Evolutionary conservation across 1,284 basidiomycete genomes (phyloP).

Genomic region (Malassezia nana): DNA sequence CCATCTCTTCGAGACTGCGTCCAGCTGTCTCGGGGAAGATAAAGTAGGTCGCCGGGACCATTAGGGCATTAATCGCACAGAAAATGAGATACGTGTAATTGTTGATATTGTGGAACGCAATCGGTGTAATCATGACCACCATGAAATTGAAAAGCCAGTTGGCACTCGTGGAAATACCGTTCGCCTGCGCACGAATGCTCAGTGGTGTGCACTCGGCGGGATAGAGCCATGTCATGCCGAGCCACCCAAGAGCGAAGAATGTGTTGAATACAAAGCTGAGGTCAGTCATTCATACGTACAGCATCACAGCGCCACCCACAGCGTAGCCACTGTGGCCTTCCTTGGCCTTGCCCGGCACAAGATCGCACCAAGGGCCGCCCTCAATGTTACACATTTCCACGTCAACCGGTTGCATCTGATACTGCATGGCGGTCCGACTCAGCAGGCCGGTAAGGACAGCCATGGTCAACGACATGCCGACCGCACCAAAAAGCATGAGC

Average conservation of each 20-base stretch:
- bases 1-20: conserved; percentile 41
- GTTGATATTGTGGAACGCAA: conserved; percentile 24
- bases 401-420: neutral
- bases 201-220: conserved; percentile 46
- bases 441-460: conserved; percentile 23
- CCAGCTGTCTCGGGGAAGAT: conserved; percentile 44
- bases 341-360: neutral
- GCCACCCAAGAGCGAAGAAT: conserved; percentile 45
- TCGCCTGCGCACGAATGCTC: conserved; percentile 36
- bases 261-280: conserved; percentile 34
- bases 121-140: conserved; percentile 38
- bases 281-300: neutral
- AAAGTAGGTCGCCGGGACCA: conserved; percentile 25
- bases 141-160: conserved; percentile 46
- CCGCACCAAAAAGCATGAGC: conserved; percentile 38
- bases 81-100: conserved; percentile 31
- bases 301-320: conserved; percentile 8
- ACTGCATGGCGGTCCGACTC: conserved; percentile 3
- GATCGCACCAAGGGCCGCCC: neutral
- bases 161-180: conserved; percentile 37
- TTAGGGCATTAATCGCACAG: conserved; percentile 29
- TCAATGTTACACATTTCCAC: neutral
- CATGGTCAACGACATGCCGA: conserved; percentile 38
- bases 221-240: conserved; percentile 48
- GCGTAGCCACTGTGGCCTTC: neutral